phyloP scores from a whole-genome alignment of 768 basidiomycete genomes.

The Cystofilobasidium capitatum region DNA sequence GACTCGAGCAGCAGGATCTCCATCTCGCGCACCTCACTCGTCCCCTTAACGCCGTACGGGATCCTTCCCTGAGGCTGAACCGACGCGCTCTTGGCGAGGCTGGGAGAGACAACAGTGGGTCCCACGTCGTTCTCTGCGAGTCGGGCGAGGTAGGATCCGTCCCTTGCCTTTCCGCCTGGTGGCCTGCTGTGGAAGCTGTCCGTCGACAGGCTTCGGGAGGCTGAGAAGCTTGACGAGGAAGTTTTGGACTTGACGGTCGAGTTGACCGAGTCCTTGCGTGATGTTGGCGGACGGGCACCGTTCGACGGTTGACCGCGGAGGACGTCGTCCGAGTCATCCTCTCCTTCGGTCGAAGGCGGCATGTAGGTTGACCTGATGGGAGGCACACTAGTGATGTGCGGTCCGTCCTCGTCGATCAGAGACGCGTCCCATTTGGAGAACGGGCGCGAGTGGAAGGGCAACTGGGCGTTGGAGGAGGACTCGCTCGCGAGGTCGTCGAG shows the following conservation, averaged over 20 bases:
- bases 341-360: too few species aligned
- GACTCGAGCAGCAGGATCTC: conserved; percentile 8
- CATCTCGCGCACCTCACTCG: not conserved
- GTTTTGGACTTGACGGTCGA: not conserved
- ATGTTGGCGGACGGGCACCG: not conserved
- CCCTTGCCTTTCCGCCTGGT: not conserved
- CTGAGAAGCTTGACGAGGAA: not conserved
- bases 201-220: not conserved
- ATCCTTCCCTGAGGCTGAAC: too few species aligned
- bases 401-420: not conserved
- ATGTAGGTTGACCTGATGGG: too few species aligned
- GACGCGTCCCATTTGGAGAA: not conserved
- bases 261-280: not conserved
- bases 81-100: too few species aligned
- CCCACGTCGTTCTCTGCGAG: not conserved
- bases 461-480: too few species aligned
- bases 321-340: not conserved
- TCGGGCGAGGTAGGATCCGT: not conserved
- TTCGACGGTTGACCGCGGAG: not conserved
- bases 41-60: not conserved
- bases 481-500: too few species aligned
- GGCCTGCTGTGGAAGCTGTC: not conserved
- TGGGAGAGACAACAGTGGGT: too few species aligned
- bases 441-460: not conserved
- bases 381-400: too few species aligned